Base-by-base conservation (phyloP, 495 filamentous ascomycete genomes). In the Penicillium arizonense region DNA sequence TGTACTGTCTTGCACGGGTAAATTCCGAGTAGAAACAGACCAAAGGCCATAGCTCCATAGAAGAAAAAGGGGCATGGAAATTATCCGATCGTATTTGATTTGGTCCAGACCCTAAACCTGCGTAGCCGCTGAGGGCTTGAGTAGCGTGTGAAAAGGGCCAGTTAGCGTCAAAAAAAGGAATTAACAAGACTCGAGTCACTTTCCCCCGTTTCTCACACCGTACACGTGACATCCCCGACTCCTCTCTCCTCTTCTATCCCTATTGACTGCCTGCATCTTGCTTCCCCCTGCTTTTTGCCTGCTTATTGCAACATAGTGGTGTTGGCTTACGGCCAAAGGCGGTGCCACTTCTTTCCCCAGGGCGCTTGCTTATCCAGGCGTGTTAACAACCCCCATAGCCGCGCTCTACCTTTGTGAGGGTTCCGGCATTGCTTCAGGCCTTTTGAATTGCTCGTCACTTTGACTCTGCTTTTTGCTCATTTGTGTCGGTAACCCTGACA, bases 351-450 rank as follows among this genome's bases (percentile, higher is more conserved):
- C 40, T 56, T 39, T 44, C 55, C 50, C 36, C 55, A 58, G n/a
- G 49, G 50, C 56, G 60, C 52, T 57, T 62, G 58, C 61, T 62
- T 58, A 70, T 69, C 69, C 67, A 75, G 70, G 67, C 58, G 60
- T 68, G 63, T 63, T 67, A 55, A 57, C 57, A 40, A 56, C 53
- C 44, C 30, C 58, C 53, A 47, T 55, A 64, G 53, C 64, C 56
- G 57, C 60, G 61, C 56, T 58, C 45, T 30, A 44, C 45, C 24
- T 18, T 18, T 51, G 26, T 7, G 43, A 48, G 50, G 35, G 49
- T 61, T 47, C 48, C 30, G 34, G 42, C 50, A 32, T 53, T 39
- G 34, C 42, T 16, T 39, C 50, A 34, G 28, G 18, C 23, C 33
- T 30, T 53, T 42, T 30, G 50, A 37, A 30, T 34, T 37, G 43